A percentile compares a stretch with the other conserved stretches of the same genome.
Conservation (phyloP, 371 early-diverging fungal genomes). For the Haplosporangium sp. region DNA sequence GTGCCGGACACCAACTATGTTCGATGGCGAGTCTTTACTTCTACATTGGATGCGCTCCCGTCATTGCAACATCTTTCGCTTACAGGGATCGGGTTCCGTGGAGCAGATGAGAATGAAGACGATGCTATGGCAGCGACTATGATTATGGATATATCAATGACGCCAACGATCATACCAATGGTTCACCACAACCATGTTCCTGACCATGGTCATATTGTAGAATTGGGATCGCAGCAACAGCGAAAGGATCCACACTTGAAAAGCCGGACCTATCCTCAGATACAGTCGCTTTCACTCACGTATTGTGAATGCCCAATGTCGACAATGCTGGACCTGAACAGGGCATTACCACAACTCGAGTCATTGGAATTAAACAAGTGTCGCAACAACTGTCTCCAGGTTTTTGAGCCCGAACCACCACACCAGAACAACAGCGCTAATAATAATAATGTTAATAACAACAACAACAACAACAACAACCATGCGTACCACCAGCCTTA, state of each 20-base stretch:
- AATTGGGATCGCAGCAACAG: background rate
- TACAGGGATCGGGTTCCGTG: constrained; percentile 31
- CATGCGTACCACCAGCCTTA: background rate
- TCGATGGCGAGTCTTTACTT: constrained; percentile 30
- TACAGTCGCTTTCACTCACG: constrained; percentile 24
- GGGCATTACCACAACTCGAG: constrained; percentile 26
- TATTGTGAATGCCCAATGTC: constrained; percentile 24
- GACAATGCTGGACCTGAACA: constrained; percentile 31
- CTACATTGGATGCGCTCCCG: constrained; percentile 17
- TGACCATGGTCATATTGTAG: constrained; percentile 2
- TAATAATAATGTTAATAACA: background rate
- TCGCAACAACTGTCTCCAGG: constrained; percentile 32
- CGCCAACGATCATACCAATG: too few species aligned
- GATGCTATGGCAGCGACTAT: background rate
- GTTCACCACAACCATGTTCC: background rate
- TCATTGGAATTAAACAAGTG: constrained; percentile 37
- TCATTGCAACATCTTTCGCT: constrained; percentile 18
- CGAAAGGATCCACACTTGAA: background rate
- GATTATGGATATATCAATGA: too few species aligned
- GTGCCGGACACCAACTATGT: constrained; percentile 37
- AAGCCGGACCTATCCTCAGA: constrained; percentile 10
- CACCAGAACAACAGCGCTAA: background rate
- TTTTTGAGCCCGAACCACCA: constrained; percentile 29
- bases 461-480: constrained; percentile 9
- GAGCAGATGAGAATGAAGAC: constrained; percentile 8